Evolutionary conservation across 768 basidiomycete genomes (phyloP), one percentile per base, ranked within the genome.

Genomic region (Pisolithus albus): DNA sequence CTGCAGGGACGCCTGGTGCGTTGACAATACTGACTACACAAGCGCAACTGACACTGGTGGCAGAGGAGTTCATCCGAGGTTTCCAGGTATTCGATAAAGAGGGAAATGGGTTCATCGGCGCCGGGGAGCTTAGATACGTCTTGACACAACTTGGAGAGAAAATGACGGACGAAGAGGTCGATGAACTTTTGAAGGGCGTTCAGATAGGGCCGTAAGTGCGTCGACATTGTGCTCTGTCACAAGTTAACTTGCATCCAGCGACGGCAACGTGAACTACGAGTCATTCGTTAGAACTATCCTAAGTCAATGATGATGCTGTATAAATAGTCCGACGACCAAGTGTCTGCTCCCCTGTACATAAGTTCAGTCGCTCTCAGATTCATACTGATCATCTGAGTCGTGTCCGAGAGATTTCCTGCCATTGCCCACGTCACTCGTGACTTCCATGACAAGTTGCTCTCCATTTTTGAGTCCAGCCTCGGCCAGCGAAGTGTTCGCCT

Each of bases 41-140:
- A 16, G 21, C 38, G 10, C 47, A 42, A 37, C 34, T 47, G 51
- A 60, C 19, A 15, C 24, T 40, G 13, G 16, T 8, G n/a, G 18
- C 65, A 95, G 95, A 97, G 78, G 96, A 99, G 65, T 99, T 99
- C 74, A 92, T 97, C 63, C 92, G 96, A 46, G 96, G 94, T 8
- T 99, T 99, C 80, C 94, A 97, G 61, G 95, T 98, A 10, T 98
- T 99, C 59, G 95, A 98, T 72, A 87, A 68, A 77, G 83, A 84
- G 44, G 84, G 83, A 38, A 84, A 85, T 51, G 85, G 86, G 1
- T 81, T 77, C 67, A 83, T 83, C 53, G 85, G 84, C 57, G 76
- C 76, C 56, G 75, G 81, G 40, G 81, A 82, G 59, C 69, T 83
- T 50, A 71, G 77, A 68, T 94, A 95, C 66, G 91, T 94, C 24